Base-by-base conservation (phyloP, 805 yeast species). In the Jamesozyma spencerorum region DNA sequence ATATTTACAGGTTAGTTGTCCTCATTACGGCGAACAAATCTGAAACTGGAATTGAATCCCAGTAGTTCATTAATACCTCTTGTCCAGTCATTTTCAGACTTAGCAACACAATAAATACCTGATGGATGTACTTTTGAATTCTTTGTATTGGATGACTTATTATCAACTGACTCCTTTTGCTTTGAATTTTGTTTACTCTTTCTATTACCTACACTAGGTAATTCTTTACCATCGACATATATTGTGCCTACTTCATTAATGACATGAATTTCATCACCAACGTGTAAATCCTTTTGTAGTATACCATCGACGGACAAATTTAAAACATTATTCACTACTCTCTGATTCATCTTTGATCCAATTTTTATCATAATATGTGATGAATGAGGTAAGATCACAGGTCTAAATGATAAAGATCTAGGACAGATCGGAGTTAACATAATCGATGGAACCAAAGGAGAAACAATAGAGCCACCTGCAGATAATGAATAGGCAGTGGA, bases 371-470 rank as follows among this genome's bases (percentile, higher is more conserved):
- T 74, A 27, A 90, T 78, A 50, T 81, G 85, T 3, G 94, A 79
- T 2, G 81, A 71, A 19, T 81, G 70, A 0, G 97, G 97, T 41
- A 88, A 67, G 5, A 88, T 71, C 36, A 88, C 63, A 3, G 97
- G 97, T 54, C 97, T 66, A 58, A 88, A 88, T n/a, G 92, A 81
- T 22, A 88, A 67, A 12, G 94, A 83, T 42, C 95, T 64, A 6
- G 97, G 97, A 55, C 96, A 87, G 38, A 88, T 85, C 10, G 97
- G 97, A 0, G 96, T 84, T 26, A 88, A 60, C 36, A 88, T 64
- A 10, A 85, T 79, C 45, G 92, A 81, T 13, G 86, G 81, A 7
- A 88, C 94, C 39, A 79, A 64, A 0, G 97, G 97, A 48, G 88
- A 94, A 1, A 85, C 90, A 44, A 88, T 88, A 12, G 95, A 78